These are phyloP conservation scores for Kitagawia praeruptora DNA, from an alignment of 129 eudicot species.

Conservation along the genomic window DNA sequence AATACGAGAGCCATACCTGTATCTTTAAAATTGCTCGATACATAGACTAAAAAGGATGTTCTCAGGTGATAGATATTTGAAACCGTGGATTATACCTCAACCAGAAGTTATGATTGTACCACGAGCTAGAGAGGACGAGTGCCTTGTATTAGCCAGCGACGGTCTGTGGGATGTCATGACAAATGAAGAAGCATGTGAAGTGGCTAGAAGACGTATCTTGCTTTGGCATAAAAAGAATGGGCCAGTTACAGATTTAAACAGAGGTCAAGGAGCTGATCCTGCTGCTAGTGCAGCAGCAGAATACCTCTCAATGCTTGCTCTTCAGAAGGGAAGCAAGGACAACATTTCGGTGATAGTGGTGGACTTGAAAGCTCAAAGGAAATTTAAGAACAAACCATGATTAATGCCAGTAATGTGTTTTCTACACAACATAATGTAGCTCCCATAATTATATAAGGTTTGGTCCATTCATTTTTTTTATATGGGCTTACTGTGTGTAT, in stretches of 20 bases:
- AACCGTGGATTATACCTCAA: conserved; percentile 75
- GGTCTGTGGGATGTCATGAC: conserved; percentile 85
- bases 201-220: conserved; percentile 54
- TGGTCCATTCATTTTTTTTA: conserved; percentile 54
- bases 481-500: conserved; percentile 63
- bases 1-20: not conserved
- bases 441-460: conserved; percentile 24
- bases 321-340: conserved; percentile 78
- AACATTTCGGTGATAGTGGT: conserved; percentile 75
- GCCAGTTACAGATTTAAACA: conserved; percentile 16
- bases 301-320: conserved; percentile 57
- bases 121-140: conserved; percentile 73
- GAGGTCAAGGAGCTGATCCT: conserved; percentile 47
- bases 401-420: conserved; percentile 9
- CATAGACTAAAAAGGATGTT: not conserved
- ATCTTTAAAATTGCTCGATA: not conserved
- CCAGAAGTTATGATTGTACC: conserved; percentile 65
- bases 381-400: conserved; percentile 58
- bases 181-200: conserved; percentile 75
- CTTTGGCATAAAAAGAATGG: conserved; percentile 87
- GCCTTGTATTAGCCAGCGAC: conserved; percentile 71
- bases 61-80: conserved; percentile 75
- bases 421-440: not conserved
- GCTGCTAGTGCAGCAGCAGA: conserved; percentile 88
- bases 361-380: conserved; percentile 74